A percentile compares a stretch with the other conserved stretches of the same genome.
These are phyloP conservation scores for Cladobotryum protrusum DNA, from an alignment of 2,329 filamentous ascomycete species.

Conservation along the genomic window DNA sequence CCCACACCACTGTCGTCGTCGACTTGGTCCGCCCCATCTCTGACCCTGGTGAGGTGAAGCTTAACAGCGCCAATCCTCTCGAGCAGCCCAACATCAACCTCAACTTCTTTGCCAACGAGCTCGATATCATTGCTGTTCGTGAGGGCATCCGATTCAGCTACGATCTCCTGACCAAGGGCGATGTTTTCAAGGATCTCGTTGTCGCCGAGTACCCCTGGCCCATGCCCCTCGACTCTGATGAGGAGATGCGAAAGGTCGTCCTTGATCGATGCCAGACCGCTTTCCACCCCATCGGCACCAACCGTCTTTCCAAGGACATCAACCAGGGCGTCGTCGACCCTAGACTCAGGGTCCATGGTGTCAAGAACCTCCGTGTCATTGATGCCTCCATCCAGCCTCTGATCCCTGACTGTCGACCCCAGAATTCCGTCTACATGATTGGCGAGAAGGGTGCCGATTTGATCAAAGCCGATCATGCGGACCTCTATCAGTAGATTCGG, in stretches of 20 bases:
- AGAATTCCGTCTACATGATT: slow-evolving; percentile 55
- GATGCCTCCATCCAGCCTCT: slow-evolving; percentile 53
- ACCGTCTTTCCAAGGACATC: slow-evolving; percentile 45
- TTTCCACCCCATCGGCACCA: slow-evolving; percentile 53
- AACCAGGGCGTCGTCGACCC: slow-evolving; percentile 47
- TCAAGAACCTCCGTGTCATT: slow-evolving; percentile 47
- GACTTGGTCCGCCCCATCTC: slow-evolving; percentile 38
- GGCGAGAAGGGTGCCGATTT: slow-evolving; percentile 42
- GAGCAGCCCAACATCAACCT: slow-evolving; percentile 54
- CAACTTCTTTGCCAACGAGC: slow-evolving; percentile 52
- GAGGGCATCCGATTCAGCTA: slow-evolving; percentile 51
- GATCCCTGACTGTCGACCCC: slow-evolving; percentile 51
- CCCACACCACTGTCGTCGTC: slow-evolving; percentile 51
- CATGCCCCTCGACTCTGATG: slow-evolving; percentile 50
- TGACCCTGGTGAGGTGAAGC: slow-evolving; percentile 45
- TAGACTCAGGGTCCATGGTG: slow-evolving; percentile 45
- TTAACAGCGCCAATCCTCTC: slow-evolving; percentile 50
- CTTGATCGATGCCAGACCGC: slow-evolving; percentile 54
- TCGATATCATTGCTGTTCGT: slow-evolving; percentile 51
- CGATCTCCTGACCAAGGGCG: slow-evolving; percentile 51
- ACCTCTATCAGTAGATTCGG: slow-evolving; percentile 6
- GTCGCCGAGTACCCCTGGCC: slow-evolving; percentile 52
- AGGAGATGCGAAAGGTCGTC: slow-evolving; percentile 49
- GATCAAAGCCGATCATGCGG: slow-evolving; percentile 14
- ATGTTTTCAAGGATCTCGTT: slow-evolving; percentile 50